A percentile compares a stretch with the other conserved stretches of the same genome.
These are phyloP conservation scores for Candida argentea DNA, from an alignment of 805 yeast species.

Conservation along the genomic window DNA sequence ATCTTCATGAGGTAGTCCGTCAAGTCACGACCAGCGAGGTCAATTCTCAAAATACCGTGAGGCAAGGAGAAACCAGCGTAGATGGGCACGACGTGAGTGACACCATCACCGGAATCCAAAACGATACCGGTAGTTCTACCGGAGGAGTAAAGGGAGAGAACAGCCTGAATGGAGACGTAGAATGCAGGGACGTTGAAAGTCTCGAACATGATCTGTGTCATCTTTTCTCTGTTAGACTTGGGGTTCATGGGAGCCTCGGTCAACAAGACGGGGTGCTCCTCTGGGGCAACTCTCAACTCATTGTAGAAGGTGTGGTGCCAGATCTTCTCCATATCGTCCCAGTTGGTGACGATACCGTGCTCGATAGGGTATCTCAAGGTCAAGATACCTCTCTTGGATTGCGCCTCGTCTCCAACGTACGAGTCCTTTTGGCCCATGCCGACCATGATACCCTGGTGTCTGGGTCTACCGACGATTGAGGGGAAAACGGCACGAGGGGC, in stretches of 20 bases:
- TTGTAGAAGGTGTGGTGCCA: slow-evolving; percentile 99
- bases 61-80: slow-evolving; percentile 99
- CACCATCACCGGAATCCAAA: slow-evolving; percentile 99
- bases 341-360: slow-evolving; percentile 99
- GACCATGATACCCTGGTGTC: slow-evolving; percentile 99
- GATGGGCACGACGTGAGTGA: slow-evolving; percentile 99
- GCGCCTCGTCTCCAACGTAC: slow-evolving; percentile 99
- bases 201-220: slow-evolving; percentile 99
- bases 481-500: slow-evolving; percentile 99
- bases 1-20: slow-evolving; percentile 99
- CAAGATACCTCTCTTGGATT: slow-evolving; percentile 99
- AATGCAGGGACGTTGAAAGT: slow-evolving; percentile 99
- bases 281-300: slow-evolving; percentile 99
- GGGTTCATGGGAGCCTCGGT: slow-evolving; percentile 99
- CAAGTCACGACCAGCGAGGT: slow-evolving; percentile 99
- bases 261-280: slow-evolving; percentile 98
- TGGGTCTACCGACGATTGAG: slow-evolving; percentile 99
- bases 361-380: slow-evolving; percentile 98
- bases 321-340: slow-evolving; percentile 99
- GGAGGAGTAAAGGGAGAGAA: slow-evolving; percentile 93
- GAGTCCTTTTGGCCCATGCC: slow-evolving; percentile 99
- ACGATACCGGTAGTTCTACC: slow-evolving; percentile 99
- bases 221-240: slow-evolving; percentile 98
- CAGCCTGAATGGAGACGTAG: slow-evolving; percentile 98
- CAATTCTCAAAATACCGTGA: slow-evolving; percentile 97